Conservation (phyloP, 2,329 filamentous ascomycete species). For the Fusarium pseudoanthophilum region DNA sequence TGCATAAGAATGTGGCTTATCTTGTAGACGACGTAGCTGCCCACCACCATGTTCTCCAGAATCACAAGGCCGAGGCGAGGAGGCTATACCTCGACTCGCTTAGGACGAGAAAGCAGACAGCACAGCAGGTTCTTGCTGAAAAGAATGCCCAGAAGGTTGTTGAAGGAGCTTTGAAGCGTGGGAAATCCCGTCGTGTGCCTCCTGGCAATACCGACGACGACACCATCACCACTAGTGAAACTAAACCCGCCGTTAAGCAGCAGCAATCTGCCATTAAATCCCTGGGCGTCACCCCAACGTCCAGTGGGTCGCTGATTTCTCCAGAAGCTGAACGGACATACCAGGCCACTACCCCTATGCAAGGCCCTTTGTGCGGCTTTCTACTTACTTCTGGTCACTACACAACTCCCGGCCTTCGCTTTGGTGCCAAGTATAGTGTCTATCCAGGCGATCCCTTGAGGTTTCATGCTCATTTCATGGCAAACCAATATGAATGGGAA, state of each 20-base stretch:
- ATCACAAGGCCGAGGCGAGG: conserved; percentile 66
- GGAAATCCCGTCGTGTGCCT: conserved; percentile 4
- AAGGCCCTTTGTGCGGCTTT: conserved; percentile 76
- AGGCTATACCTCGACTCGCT: conserved; percentile 72
- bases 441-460: conserved; percentile 95
- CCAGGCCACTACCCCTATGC: conserved; percentile 23
- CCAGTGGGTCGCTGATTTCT: conserved; percentile 47
- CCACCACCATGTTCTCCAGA: conserved; percentile 73
- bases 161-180: conserved; percentile 41
- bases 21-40: conserved; percentile 81
- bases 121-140: conserved; percentile 54
- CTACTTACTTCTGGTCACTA: conserved; percentile 85
- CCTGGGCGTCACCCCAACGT: conserved; percentile 52
- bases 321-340: conserved; percentile 19
- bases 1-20: conserved; percentile 80
- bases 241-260: conserved; percentile 21
- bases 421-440: conserved; percentile 92
- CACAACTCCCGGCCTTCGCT: conserved; percentile 90
- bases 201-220: conserved; percentile 26
- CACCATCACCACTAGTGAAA: conserved; percentile 33
- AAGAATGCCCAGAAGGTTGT: conserved; percentile 52
- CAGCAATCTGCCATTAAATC: conserved; percentile 31
- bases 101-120: conserved; percentile 55
- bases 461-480: conserved; percentile 95
- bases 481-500: conserved; percentile 86